phyloP scores from a whole-genome alignment of 129 eudicot species.

The Centella asiatica region DNA sequence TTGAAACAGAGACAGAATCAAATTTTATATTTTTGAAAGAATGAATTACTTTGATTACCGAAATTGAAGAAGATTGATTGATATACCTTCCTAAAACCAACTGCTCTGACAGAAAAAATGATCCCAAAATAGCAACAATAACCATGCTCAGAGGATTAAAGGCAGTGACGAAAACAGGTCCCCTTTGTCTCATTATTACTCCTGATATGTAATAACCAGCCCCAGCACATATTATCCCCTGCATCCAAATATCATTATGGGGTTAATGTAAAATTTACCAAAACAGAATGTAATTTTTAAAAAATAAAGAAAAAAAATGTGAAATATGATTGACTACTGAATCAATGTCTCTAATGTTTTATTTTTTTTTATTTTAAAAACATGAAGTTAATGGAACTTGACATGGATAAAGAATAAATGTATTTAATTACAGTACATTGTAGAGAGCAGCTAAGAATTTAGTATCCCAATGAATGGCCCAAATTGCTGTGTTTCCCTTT shows the following conservation, averaged over 20 bases:
- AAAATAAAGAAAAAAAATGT: too few species aligned
- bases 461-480: constrained; percentile 54
- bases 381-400: too few species aligned
- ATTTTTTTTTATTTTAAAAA: too few species aligned
- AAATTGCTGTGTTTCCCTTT: constrained; percentile 39
- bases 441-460: constrained; percentile 57
- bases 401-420: too few species aligned
- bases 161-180: constrained; percentile 64
- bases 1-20: too few species aligned
- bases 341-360: too few species aligned
- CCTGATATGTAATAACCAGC: constrained; percentile 48
- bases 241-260: constrained; percentile 3
- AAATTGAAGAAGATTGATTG: too few species aligned
- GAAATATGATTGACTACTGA: too few species aligned
- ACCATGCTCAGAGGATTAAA: constrained; percentile 59
- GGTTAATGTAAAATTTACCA: too few species aligned
- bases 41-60: too few species aligned
- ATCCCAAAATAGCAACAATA: constrained; percentile 45
- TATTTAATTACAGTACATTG: too few species aligned
- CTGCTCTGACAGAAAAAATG: constrained; percentile 42
- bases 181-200: constrained; percentile 41
- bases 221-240: constrained; percentile 62
- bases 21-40: too few species aligned
- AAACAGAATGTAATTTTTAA: neutral
- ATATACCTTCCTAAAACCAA: constrained; percentile 54